Percentiles rank a stretch among this genome's conserved stretches.
Evolutionary conservation across 2,329 filamentous ascomycete genomes (phyloP).

Genomic region (Colletotrichum camelliae): DNA sequence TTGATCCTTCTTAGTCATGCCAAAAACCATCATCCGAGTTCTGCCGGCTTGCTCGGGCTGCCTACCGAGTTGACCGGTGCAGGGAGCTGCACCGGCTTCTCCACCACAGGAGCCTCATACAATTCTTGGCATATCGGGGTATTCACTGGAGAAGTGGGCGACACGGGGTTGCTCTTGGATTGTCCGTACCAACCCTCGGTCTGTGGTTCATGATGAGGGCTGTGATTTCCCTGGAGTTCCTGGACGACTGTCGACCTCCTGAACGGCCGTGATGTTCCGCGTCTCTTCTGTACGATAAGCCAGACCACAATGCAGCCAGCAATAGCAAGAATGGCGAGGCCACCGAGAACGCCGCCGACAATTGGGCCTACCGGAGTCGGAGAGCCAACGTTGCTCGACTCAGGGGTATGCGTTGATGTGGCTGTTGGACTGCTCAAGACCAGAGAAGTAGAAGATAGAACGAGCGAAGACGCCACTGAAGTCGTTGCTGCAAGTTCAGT

Average conservation of each 20-base stretch:
- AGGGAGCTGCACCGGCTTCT: background rate
- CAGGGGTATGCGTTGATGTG: background rate
- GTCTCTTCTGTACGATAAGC: background rate
- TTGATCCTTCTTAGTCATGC: background rate
- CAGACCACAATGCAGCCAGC: background rate
- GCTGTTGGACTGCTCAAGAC: background rate
- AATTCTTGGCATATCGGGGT: background rate
- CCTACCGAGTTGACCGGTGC: background rate
- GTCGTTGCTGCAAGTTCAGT: background rate
- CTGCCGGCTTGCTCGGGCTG: slow-evolving; percentile 1
- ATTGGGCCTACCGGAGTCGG: background rate
- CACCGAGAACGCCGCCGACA: slow-evolving; percentile 4
- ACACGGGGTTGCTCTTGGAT: background rate
- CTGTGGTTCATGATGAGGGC: background rate
- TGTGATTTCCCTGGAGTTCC: background rate
- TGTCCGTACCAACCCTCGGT: background rate
- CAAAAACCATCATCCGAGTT: background rate
- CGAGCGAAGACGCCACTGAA: background rate
- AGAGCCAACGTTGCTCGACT: background rate
- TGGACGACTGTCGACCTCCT: background rate
- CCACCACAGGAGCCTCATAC: background rate
- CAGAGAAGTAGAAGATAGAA: background rate
- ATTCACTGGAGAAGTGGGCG: background rate
- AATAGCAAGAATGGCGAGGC: background rate
- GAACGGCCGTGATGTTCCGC: background rate